Evolutionary conservation across 2,329 filamentous ascomycete genomes (phyloP).

Genomic region (Aureobasidium musti): DNA sequence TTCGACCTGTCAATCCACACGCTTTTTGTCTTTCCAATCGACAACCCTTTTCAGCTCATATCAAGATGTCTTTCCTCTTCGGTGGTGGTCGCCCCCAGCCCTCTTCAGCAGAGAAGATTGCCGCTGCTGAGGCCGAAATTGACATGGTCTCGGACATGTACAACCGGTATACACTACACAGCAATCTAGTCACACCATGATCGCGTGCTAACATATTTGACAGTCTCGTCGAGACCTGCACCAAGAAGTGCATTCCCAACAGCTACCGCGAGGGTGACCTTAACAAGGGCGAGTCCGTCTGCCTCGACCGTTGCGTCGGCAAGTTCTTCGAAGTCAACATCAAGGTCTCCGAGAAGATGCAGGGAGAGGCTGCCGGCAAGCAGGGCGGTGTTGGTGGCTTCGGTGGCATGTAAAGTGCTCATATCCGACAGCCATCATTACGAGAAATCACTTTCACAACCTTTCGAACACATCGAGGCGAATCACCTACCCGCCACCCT

Average conservation of each 20-base stretch:
- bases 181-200: neutral
- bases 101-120: constrained; percentile 95
- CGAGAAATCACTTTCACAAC: neutral
- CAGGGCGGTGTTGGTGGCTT: constrained; percentile 56
- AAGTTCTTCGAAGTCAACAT: constrained; percentile 99
- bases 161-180: constrained; percentile 69
- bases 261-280: constrained; percentile 95
- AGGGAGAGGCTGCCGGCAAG: constrained; percentile 74
- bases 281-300: constrained; percentile 98
- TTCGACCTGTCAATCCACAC: neutral
- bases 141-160: constrained; percentile 98
- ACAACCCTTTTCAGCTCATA: constrained; percentile 5
- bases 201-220: constrained; percentile 26
- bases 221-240: constrained; percentile 78
- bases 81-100: constrained; percentile 74
- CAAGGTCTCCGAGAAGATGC: constrained; percentile 97
- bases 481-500: constrained; percentile 19
- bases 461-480: constrained; percentile 5
- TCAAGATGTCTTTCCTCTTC: constrained; percentile 70
- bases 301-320: constrained; percentile 92
- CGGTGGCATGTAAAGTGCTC: constrained; percentile 34
- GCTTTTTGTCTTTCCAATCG: neutral
- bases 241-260: constrained; percentile 87
- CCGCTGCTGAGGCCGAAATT: constrained; percentile 93
- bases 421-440: neutral